phyloP scores from a whole-genome alignment of 352 stramenopile genomes.

The Phytophthora tentaculata region DNA sequence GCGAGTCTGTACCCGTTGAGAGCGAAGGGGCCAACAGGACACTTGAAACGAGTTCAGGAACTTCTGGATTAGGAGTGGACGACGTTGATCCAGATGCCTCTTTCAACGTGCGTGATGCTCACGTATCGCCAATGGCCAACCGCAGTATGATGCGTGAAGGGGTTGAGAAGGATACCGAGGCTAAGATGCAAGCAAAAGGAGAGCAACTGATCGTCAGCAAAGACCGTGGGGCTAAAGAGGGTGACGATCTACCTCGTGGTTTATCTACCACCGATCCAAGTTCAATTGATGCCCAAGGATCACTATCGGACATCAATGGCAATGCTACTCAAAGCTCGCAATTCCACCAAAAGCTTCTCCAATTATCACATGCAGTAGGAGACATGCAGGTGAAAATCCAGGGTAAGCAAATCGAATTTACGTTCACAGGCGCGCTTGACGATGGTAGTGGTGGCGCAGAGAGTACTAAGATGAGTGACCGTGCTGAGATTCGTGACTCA shows the following conservation, averaged over 20 bases:
- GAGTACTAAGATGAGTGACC: neutral
- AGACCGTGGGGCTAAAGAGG: neutral
- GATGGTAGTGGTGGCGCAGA: neutral
- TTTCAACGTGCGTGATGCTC: neutral
- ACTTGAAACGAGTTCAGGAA: slow-evolving; percentile 19
- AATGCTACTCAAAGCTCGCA: neutral
- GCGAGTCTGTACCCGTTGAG: slow-evolving; percentile 6
- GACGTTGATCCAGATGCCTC: neutral
- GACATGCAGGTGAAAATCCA: slow-evolving; percentile 37
- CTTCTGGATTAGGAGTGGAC: slow-evolving; percentile 8
- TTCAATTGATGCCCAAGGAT: neutral
- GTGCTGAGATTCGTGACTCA: neutral
- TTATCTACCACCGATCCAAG: neutral
- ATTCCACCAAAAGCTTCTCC: slow-evolving; percentile 19
- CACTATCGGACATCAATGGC: neutral
- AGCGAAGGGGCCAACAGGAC: slow-evolving; percentile 12
- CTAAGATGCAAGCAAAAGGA: neutral
- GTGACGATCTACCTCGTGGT: neutral
- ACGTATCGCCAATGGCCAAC: slow-evolving; percentile 5
- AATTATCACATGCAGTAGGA: slow-evolving; percentile 29
- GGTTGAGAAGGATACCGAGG: neutral
- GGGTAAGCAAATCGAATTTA: slow-evolving; percentile 30
- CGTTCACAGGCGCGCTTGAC: slow-evolving; percentile 28
- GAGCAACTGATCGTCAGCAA: neutral
- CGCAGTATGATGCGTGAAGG: neutral